Percentiles rank a stretch among this genome's conserved stretches.
Conservation (phyloP, 768 basidiomycete species). For the Collybiopsis confluens region DNA sequence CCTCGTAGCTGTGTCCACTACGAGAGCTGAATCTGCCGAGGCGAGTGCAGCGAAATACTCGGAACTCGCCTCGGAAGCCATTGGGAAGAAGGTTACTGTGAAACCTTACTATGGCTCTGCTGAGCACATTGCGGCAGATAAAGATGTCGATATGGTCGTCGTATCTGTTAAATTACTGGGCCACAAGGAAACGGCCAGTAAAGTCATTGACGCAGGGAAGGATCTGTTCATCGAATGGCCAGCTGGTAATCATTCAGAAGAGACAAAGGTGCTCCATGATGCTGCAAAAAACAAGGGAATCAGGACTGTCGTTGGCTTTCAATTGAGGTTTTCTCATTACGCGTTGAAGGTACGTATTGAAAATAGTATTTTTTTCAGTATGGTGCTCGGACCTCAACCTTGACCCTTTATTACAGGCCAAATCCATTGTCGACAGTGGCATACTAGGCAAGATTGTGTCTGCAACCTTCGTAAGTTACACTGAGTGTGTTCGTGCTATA, state of each 20-base stretch:
- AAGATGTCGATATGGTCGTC: constrained; percentile 32
- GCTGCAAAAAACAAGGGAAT: constrained; percentile 25
- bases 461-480: constrained; percentile 18
- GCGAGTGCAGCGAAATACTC: constrained; percentile 1
- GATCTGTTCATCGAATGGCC: constrained; percentile 38
- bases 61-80: neutral
- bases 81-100: neutral
- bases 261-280: constrained; percentile 29
- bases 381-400: too few relatives aligned
- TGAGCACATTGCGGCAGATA: constrained; percentile 24
- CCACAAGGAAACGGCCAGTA: constrained; percentile 25
- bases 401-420: constrained; percentile 17
- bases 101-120: constrained; percentile 3
- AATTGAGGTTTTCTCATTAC: constrained; percentile 25
- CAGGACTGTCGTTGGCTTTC: constrained; percentile 28
- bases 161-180: constrained; percentile 26
- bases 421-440: constrained; percentile 25
- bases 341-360: constrained; percentile 17
- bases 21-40: neutral
- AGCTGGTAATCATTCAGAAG: constrained; percentile 23
- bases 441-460: constrained; percentile 26
- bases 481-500: neutral
- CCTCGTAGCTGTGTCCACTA: constrained; percentile 9
- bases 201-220: constrained; percentile 34
- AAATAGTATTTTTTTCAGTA: too few relatives aligned